These are phyloP conservation scores for Wickerhamomyces alni DNA, from an alignment of 805 yeast species.

Conservation along the genomic window DNA sequence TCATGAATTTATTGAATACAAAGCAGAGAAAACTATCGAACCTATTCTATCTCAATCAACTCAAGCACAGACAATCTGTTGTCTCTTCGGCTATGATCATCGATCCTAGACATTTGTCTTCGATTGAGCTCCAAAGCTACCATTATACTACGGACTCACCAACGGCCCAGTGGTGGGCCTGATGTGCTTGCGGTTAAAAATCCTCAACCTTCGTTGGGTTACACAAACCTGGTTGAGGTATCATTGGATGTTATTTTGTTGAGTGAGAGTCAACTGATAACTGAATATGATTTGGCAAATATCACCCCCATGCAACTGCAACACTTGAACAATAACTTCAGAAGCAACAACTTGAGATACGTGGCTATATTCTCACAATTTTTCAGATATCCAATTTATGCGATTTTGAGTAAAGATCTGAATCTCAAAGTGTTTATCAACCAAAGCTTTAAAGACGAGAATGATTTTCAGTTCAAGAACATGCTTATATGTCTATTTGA, in stretches of 20 bases:
- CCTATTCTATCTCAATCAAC: slow-evolving; percentile 10
- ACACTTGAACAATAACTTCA: slow-evolving; percentile 17
- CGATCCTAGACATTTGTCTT: slow-evolving; percentile 9
- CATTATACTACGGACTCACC: slow-evolving; percentile 15
- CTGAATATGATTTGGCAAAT: slow-evolving; percentile 15
- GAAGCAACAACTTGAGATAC: slow-evolving; percentile 13
- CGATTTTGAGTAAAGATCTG: slow-evolving; percentile 9
- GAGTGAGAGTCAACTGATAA: slow-evolving; percentile 26
- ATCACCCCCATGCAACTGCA: slow-evolving; percentile 6
- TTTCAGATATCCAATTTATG: slow-evolving; percentile 20
- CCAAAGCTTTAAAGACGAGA: slow-evolving; percentile 17
- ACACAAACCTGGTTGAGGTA: slow-evolving; percentile 21
- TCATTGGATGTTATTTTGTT: slow-evolving; percentile 25
- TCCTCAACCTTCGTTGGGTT: slow-evolving; percentile 19
- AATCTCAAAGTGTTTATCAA: slow-evolving; percentile 16
- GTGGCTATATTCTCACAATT: slow-evolving; percentile 13
- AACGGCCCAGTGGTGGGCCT: slow-evolving; percentile 25
- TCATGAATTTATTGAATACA: slow-evolving; percentile 1
- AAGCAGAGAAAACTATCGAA: slow-evolving; percentile 9
- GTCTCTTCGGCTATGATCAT: slow-evolving; percentile 7
- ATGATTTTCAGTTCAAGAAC: slow-evolving; percentile 18
- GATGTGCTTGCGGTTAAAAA: slow-evolving; percentile 24
- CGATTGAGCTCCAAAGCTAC: slow-evolving; percentile 9
- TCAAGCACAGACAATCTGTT: slow-evolving; percentile 4
- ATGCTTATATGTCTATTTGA: slow-evolving; percentile 21